These are phyloP conservation scores for Clitoria ternatea DNA, from an alignment of 306 rosid genomes.

Conservation along the genomic window DNA sequence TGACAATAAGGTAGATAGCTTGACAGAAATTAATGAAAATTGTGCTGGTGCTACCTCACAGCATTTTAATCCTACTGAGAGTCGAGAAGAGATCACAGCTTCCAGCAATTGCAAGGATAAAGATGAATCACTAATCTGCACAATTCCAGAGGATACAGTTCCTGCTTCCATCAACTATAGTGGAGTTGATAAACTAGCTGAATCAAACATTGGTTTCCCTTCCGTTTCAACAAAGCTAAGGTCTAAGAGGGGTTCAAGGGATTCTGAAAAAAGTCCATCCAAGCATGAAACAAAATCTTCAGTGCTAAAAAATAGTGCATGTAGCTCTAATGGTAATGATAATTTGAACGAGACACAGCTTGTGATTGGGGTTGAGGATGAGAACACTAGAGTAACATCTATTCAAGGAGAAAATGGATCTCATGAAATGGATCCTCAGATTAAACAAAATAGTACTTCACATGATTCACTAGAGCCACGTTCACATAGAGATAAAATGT, in stretches of 20 bases:
- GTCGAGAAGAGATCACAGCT: conserved; percentile 30
- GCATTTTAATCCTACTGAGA: conserved; percentile 35
- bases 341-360: conserved; percentile 33
- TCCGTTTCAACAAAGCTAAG: conserved; percentile 57
- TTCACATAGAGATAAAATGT: conserved; percentile 58
- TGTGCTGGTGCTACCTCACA: conserved; percentile 36
- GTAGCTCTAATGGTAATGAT: conserved; percentile 34
- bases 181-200: conserved; percentile 38
- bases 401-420: conserved; percentile 45
- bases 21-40: conserved; percentile 29
- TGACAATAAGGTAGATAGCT: conserved; percentile 32
- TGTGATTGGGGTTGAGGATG: conserved; percentile 34
- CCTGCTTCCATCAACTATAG: conserved; percentile 32
- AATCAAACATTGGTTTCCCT: conserved; percentile 38
- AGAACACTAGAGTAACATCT: conserved; percentile 25
- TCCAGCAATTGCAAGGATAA: conserved; percentile 36
- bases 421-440: conserved; percentile 36
- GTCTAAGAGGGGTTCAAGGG: conserved; percentile 52
- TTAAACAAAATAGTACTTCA: conserved; percentile 34
- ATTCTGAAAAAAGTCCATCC: conserved; percentile 58
- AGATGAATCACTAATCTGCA: conserved; percentile 44
- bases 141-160: conserved; percentile 30
- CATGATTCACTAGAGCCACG: conserved; percentile 43
- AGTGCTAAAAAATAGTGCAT: conserved; percentile 41
- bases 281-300: conserved; percentile 43